Evolutionary conservation across 1,284 basidiomycete species (phyloP).

Genomic region (Tilletia horrida): DNA sequence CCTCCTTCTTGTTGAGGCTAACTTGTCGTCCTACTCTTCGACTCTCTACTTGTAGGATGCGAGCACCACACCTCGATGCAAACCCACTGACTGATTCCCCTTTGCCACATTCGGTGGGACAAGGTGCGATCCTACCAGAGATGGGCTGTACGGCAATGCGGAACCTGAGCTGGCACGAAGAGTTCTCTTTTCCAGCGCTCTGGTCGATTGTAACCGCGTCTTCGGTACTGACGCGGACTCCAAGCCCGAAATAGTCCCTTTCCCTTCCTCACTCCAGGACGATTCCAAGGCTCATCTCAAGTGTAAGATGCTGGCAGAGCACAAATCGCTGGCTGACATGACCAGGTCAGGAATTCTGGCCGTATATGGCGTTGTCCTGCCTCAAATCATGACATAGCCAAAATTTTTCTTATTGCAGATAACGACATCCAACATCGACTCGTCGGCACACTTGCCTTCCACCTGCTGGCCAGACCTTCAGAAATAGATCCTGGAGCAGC

Average conservation of each 20-base stretch:
- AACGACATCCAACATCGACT: neutral
- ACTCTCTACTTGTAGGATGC: neutral
- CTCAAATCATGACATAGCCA: neutral
- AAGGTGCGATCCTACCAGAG: constrained; percentile 30
- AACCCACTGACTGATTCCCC: constrained; percentile 14
- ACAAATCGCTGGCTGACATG: constrained; percentile 27
- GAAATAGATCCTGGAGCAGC: constrained; percentile 10
- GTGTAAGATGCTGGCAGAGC: constrained; percentile 27
- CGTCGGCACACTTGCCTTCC: too few species aligned
- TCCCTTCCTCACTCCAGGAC: neutral
- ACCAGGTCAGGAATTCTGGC: neutral
- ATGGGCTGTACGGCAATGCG: constrained; percentile 36
- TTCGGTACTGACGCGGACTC: too few species aligned
- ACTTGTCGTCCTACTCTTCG: too few species aligned
- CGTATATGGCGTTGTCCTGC: neutral
- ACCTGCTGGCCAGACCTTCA: neutral
- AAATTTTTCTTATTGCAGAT: too few species aligned
- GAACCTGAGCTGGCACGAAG: too few species aligned
- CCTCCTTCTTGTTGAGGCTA: too few species aligned
- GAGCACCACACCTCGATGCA: neutral
- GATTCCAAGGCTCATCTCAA: too few species aligned
- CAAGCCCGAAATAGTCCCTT: too few species aligned
- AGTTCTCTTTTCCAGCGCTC: too few species aligned
- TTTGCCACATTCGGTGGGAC: constrained; percentile 28
- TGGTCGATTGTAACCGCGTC: too few species aligned